These are phyloP conservation scores for Boletus insuetus DNA, from an alignment of 768 basidiomycete genomes.

Conservation along the genomic window DNA sequence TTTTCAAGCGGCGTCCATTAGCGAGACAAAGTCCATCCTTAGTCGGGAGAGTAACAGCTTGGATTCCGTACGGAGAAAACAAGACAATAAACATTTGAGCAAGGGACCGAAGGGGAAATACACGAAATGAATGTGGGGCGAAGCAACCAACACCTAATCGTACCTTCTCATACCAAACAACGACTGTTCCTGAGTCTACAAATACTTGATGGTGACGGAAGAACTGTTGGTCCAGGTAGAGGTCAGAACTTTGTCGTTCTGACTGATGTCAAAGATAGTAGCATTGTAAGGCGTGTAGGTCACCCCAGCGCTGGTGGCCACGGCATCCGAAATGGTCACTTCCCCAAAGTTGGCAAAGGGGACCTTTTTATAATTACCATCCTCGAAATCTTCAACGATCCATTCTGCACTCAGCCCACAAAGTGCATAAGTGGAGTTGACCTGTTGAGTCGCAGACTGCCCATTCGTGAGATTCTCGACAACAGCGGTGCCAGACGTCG, in stretches of 20 bases:
- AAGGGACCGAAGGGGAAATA: too few species aligned
- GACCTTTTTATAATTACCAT: neutral
- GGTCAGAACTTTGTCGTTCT: constrained; percentile 1
- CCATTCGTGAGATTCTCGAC: neutral
- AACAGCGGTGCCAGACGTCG: neutral
- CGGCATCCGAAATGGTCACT: neutral
- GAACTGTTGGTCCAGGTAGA: neutral
- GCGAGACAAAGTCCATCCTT: too few species aligned
- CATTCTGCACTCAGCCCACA: constrained; percentile 8
- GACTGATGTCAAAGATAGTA: neutral
- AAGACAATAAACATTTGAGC: too few species aligned
- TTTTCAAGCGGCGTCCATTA: too few species aligned
- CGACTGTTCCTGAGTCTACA: neutral
- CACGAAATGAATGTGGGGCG: too few species aligned
- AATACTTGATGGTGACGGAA: neutral
- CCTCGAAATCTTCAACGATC: constrained; percentile 4
- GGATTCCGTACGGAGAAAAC: too few species aligned
- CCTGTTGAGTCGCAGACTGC: too few species aligned
- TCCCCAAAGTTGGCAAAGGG: constrained; percentile 3
- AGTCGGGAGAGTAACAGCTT: too few species aligned
- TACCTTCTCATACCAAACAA: too few species aligned
- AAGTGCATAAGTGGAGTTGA: neutral
- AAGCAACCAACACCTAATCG: too few species aligned
- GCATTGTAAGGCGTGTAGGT: neutral
- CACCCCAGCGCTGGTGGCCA: neutral